These are phyloP conservation scores for Fusarium globosum DNA, from an alignment of 2,329 filamentous ascomycete species.

Conservation along the genomic window DNA sequence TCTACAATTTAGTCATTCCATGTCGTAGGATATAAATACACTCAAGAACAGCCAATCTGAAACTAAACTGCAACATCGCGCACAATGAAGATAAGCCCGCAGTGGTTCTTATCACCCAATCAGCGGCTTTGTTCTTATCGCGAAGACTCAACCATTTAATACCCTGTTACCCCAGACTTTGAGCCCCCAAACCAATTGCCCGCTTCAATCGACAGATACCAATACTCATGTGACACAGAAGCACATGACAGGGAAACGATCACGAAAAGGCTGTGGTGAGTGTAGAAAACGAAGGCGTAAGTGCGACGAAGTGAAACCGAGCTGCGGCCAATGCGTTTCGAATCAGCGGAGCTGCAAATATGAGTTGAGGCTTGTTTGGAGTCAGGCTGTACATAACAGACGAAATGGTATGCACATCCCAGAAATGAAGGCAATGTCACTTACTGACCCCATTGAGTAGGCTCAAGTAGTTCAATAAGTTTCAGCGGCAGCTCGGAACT, in stretches of 20 bases:
- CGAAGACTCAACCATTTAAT: not conserved
- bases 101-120: not conserved
- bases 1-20: not conserved
- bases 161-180: not conserved
- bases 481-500: not conserved
- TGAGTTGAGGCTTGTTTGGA: conserved; percentile 43
- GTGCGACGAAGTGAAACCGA: conserved; percentile 45
- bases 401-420: not conserved
- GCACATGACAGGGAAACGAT: conserved; percentile 41
- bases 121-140: not conserved
- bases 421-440: accelerated
- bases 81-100: not conserved
- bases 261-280: conserved; percentile 46
- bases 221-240: not conserved
- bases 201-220: not conserved
- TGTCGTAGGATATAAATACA: no score
- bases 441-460: not conserved
- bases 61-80: no score
- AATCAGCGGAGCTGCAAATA: conserved; percentile 38
- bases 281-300: conserved; percentile 45
- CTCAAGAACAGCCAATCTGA: no score
- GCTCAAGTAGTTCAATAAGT: not conserved
- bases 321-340: conserved; percentile 36
- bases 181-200: not conserved
- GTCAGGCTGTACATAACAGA: conserved; percentile 3